Base-by-base conservation (phyloP, 352 stramenopile species). In the Pythium oligandrum region DNA sequence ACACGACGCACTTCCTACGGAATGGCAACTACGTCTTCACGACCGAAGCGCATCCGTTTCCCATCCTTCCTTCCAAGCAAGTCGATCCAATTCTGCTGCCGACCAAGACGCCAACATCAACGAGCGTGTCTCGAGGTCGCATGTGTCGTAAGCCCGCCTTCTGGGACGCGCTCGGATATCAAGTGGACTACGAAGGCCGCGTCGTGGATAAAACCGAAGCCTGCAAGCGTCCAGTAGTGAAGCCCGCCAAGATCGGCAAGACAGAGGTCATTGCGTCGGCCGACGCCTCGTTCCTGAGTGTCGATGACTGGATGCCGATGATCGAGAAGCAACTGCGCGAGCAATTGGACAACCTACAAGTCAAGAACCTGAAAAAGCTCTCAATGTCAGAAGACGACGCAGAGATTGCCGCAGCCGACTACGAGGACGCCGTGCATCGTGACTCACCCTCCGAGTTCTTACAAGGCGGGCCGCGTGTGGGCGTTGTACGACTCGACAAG, bases 1-100 rank as follows among this genome's bases (percentile, higher is more conserved):
- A 90, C 61, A 85, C 71, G 42, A 90, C 90, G 30, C 95, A 98
- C 48, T 92, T 96, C 54, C 70, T 98, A 33, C 77, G 86, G 36
- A 59, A 88, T 7, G 71, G 85, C 26, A 80, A 90, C 37, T 98
- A 96, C 73, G 81, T 98, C 30, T 98, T 98, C 66, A 98, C 95
- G 33, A 99, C 96, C 0, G 96, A 99, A 62, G 96, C 94, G 4
- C 96, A 99, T 70, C 92, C 95, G 44, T 95, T 99, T 65, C 83
- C 81, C 5, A 75, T 90, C 6, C 68, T 90, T 11, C 69, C 75
- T 3, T 64, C 66, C 7, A 78, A 73, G n/a, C 54, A 10, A 26
- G 51, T 69, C 6, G 55, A 40, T 31, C 74, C 6, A 55, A 82
- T 57, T 59, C 70, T 47, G 59, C 64, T 34, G 75, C 86, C 61